Evolutionary conservation across 768 basidiomycete genomes (phyloP).

Genomic region (Phallus indusiatus): DNA sequence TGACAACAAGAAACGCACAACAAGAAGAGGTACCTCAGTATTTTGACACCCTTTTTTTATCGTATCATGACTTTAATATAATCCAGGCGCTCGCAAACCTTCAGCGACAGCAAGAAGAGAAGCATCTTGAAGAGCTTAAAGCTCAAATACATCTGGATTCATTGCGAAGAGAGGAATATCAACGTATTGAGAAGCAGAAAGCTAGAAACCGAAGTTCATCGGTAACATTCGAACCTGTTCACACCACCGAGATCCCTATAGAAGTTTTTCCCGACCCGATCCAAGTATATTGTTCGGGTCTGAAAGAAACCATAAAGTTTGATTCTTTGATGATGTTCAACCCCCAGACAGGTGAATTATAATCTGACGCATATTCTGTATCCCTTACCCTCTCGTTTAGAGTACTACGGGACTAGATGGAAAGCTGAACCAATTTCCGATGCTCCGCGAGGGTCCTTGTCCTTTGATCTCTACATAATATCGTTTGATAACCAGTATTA

Average conservation of each 20-base stretch:
- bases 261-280: slow-evolving; percentile 55
- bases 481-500: slow-evolving; percentile 66
- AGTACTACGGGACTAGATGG: slow-evolving; percentile 56
- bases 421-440: slow-evolving; percentile 71
- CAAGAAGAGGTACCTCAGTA: slow-evolving; percentile 46
- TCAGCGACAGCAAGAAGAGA: slow-evolving; percentile 27
- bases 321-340: slow-evolving; percentile 62
- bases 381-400: slow-evolving; percentile 23
- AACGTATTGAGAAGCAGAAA: slow-evolving; percentile 42
- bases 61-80: neutral
- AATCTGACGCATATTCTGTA: neutral
- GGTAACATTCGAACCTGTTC: slow-evolving; percentile 22
- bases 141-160: slow-evolving; percentile 61
- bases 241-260: slow-evolving; percentile 55
- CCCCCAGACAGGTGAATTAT: slow-evolving; percentile 46
- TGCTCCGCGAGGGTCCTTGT: slow-evolving; percentile 43
- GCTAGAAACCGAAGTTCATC: slow-evolving; percentile 58
- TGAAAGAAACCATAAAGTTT: slow-evolving; percentile 43
- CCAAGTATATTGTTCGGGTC: slow-evolving; percentile 24
- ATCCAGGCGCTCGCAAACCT: slow-evolving; percentile 36
- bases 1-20: slow-evolving; percentile 64
- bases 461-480: slow-evolving; percentile 60
- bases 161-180: slow-evolving; percentile 15
- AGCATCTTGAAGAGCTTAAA: slow-evolving; percentile 47
- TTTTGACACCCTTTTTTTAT: slow-evolving; percentile 1